Conservation (phyloP, 768 basidiomycete species). For the Pulveroboletus sp. region DNA sequence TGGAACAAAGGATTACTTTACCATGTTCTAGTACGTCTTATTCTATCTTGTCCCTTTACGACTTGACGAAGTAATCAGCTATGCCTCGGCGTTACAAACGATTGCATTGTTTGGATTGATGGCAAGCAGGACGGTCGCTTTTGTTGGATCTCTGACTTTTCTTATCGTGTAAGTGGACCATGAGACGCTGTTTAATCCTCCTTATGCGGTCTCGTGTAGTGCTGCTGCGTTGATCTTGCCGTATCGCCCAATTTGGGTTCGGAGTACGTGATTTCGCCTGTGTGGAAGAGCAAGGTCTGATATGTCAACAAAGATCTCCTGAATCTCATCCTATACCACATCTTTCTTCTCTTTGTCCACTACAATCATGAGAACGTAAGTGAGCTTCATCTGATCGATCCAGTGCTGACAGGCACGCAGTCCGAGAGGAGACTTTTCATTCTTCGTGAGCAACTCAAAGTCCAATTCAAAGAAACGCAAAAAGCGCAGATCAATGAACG, state of each 20-base stretch:
- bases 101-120: constrained; percentile 71
- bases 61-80: constrained; percentile 16
- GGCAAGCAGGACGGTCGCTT: constrained; percentile 62
- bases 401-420: constrained; percentile 6
- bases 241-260: constrained; percentile 33
- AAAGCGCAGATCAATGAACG: constrained; percentile 73
- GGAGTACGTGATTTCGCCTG: constrained; percentile 30
- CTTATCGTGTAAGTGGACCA: constrained; percentile 44
- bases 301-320: constrained; percentile 44
- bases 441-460: constrained; percentile 70
- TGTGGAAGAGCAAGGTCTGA: constrained; percentile 4
- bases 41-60: neutral
- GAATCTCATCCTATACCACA: constrained; percentile 74
- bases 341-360: constrained; percentile 74
- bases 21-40: constrained; percentile 33
- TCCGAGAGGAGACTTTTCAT: constrained; percentile 64
- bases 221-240: constrained; percentile 37
- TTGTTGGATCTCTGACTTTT: constrained; percentile 53
- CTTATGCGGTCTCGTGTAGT: constrained; percentile 20
- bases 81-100: constrained; percentile 42
- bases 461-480: constrained; percentile 66
- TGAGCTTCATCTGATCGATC: neutral
- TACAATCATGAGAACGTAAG: constrained; percentile 60
- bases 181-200: constrained; percentile 15
- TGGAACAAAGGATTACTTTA: constrained; percentile 39